Conservation (phyloP, 2,329 filamentous ascomycete genomes). For the Raffaelea ambrosiae region DNA sequence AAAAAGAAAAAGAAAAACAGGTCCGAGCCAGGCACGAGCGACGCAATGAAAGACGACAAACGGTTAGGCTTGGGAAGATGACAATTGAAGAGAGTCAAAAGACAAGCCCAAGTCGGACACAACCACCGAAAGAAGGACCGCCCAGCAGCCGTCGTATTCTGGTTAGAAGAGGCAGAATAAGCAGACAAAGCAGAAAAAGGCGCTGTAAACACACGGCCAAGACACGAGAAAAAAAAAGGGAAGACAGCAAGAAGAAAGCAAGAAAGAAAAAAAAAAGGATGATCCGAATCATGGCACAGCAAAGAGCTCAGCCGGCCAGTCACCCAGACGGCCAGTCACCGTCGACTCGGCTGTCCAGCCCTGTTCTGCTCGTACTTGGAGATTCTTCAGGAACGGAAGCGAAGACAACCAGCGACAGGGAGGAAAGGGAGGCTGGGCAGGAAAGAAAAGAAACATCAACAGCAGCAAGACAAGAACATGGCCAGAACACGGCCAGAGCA, state of each 20-base stretch:
- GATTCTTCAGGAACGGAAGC: no score
- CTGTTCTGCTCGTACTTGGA: no score
- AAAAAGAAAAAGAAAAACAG: background rate
- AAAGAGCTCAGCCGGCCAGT: background rate
- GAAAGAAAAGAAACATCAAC: no score
- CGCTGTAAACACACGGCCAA: no score
- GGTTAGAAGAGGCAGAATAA: no score
- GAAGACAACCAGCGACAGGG: no score
- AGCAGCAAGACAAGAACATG: no score
- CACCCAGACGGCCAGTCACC: background rate
- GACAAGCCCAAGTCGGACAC: background rate
- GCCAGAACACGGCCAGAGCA: no score
- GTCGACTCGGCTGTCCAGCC: background rate
- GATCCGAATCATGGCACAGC: no score
- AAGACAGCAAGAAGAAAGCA: background rate
- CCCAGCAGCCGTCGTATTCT: no score
- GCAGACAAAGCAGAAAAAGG: no score
- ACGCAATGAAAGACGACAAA: background rate
- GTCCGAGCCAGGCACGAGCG: background rate
- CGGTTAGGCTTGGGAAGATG: background rate
- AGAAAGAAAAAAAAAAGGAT: background rate
- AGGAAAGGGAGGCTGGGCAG: no score
- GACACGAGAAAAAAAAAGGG: background rate
- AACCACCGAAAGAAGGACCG: background rate
- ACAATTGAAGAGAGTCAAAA: background rate